These are phyloP conservation scores for Coniochaeta prunicola DNA, from an alignment of 2,329 filamentous ascomycete genomes.

Conservation along the genomic window DNA sequence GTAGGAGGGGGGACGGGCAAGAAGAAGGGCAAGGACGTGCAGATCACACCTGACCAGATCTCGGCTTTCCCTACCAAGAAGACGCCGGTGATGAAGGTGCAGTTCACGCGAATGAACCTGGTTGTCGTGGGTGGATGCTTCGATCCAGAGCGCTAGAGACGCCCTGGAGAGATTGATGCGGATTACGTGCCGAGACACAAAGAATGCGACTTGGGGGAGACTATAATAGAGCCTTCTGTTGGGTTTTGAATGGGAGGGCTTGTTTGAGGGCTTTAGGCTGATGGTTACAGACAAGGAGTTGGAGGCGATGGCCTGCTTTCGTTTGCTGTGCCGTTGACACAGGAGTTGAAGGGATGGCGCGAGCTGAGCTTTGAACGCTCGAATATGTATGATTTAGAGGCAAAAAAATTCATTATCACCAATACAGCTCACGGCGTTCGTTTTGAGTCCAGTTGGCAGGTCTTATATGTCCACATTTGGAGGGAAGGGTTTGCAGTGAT, in stretches of 20 bases:
- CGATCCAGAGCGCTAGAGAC: conserved; percentile 34
- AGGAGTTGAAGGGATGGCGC: neutral
- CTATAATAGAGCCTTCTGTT: neutral
- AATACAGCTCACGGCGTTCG: too few species aligned
- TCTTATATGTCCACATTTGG: too few species aligned
- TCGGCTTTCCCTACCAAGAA: conserved; percentile 94
- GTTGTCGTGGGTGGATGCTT: conserved; percentile 77
- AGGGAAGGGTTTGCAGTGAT: too few species aligned
- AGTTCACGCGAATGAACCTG: conserved; percentile 92
- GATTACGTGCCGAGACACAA: neutral
- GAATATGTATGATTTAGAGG: too few species aligned
- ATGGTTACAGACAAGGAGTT: neutral
- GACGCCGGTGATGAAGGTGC: conserved; percentile 85
- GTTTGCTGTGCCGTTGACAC: neutral
- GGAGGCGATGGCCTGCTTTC: neutral
- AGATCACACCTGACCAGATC: conserved; percentile 88
- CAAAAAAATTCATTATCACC: too few species aligned
- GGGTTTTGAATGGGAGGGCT: neutral
- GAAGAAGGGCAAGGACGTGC: conserved; percentile 86
- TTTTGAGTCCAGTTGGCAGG: too few species aligned
- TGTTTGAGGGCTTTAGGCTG: neutral
- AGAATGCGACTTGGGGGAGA: neutral
- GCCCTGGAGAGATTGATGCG: neutral
- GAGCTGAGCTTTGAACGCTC: too few species aligned
- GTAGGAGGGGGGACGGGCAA: conserved; percentile 28